Base-by-base conservation (phyloP, 495 filamentous ascomycete species). In the Sphaerosporella brunnea region DNA sequence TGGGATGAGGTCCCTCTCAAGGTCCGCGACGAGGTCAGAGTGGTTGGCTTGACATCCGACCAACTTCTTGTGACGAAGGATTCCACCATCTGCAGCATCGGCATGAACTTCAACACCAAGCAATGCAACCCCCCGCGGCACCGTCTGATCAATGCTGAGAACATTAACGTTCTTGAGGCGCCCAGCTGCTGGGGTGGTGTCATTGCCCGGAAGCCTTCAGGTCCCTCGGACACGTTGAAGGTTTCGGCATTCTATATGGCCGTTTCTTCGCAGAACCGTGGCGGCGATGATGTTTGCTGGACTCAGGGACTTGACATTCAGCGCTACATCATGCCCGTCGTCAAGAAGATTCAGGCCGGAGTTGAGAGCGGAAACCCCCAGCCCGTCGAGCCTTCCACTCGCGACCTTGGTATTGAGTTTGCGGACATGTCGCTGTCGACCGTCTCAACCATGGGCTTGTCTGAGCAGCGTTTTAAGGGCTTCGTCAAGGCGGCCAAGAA, bases 21-120 rank as follows among this genome's bases (percentile, higher is more conserved):
- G 28, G 58, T 61, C 4, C 58, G 58, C 25, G 58, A 61, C 44
- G 58, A 61, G 41, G 53, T 61, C 24, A 57, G 44, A 39, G 51
- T 61, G 23, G 42, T 61, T 23, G 58, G 58, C 13, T 40, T 61
- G 23, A 54, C 58, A 26, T 19, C 51, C 23, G 58, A 61, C 34
- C 58, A 61, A 4, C 50, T 60, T 21, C 28, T 61, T 8, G 58
- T 51, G 13, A 50, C 52, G 18, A 61, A 61, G 24, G 58, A 61
- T n/a, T 62, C 58, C 24, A 51, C 58, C 8, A 60, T 61, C 32
- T 40, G 53, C 23, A 54, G 50, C 9, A 58, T 61, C 36, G 58
- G 58, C 28, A 55, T 61, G 35, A 61, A 58, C 39, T 61, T 61
- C 48, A 61, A 60, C 21, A 60, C 58, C 23, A 62, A 58, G 53